Base-by-base conservation (phyloP, 202 grass and related monocot genomes). In the Schoenoplectus tabernaemontani region DNA sequence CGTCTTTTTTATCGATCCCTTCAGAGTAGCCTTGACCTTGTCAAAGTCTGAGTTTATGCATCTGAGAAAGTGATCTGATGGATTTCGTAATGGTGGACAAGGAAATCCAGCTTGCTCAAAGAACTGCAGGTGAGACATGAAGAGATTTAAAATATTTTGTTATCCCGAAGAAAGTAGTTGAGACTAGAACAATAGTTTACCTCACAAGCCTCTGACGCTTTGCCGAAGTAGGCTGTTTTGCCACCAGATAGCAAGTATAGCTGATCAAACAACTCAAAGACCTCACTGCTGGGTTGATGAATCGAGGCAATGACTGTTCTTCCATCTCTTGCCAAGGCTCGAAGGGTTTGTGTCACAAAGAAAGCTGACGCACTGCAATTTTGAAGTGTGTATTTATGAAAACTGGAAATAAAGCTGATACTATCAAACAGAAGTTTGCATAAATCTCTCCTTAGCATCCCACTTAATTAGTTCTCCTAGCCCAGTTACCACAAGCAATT, bases 211-310 rank as follows among this genome's bases (percentile, higher is more conserved):
- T 97, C 89, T 1, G 91, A 85, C 4, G 87, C 91, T 81, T 88
- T 87, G 20, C 93, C 93, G 57, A 97, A 97, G 83, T 97, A 97
- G 38, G 91, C 85, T 16, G 89, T 91, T 67, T 91, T 93, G 84
- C 93, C 93, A 30, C 93, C 87, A 10, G 93, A 93, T 3, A 97
- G 89, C 79, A 97, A 88, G 81, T 89, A 97, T 57, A 97, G 81
- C 80, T 81, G 85, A 87, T 97, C 93, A 68, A 97, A 97, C 46
- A 97, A 85, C 87, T 93, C 93, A 46, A 97, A 97, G 26, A 97
- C 93, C 83, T 97, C 93, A 24, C 93, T 97, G 86, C 90, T 97
- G 60, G 93, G 93, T 79, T 97, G 93, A 86, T 97, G 93, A 83
- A 97, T 87, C 28, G 93, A 97, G 3, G 91, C 91, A 58, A 97